These are phyloP conservation scores for Pythium angustatum DNA, from an alignment of 352 stramenopile genomes.

Conservation along the genomic window DNA sequence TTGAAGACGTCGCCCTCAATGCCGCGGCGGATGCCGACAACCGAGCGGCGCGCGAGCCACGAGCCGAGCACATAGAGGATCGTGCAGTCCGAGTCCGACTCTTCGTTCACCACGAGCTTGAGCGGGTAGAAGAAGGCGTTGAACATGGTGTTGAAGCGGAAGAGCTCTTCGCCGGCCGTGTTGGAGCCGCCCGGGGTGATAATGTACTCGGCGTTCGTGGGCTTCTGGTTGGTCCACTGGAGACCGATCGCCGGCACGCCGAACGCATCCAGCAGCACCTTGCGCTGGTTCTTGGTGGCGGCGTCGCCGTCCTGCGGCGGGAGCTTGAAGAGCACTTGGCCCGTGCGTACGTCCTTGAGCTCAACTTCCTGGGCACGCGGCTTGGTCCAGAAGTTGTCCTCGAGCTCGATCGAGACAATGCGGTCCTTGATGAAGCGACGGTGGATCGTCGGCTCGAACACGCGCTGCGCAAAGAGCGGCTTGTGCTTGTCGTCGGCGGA, in stretches of 20 bases:
- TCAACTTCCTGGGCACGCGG: constrained; percentile 9
- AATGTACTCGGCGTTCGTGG: constrained; percentile 13
- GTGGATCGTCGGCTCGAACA: constrained; percentile 24
- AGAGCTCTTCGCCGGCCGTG: constrained; percentile 13
- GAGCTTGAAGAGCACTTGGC: constrained; percentile 23
- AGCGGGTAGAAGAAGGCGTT: constrained; percentile 23
- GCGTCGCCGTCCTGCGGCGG: constrained; percentile 7
- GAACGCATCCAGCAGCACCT: constrained; percentile 22
- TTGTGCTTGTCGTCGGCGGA: constrained; percentile 21
- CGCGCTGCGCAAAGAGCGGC: constrained; percentile 23
- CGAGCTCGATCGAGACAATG: constrained; percentile 18
- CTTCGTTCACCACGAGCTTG: constrained; percentile 15
- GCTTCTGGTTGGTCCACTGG: constrained; percentile 19
- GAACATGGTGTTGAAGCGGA: constrained; percentile 19
- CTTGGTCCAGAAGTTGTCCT: constrained; percentile 27
- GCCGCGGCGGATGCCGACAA: constrained; percentile 21
- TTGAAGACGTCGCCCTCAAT: constrained; percentile 16
- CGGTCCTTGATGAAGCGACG: constrained; percentile 23
- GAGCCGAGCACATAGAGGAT: constrained; percentile 20
- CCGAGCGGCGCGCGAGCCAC: constrained; percentile 20
- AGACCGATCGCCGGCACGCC: constrained; percentile 12
- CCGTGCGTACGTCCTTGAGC: constrained; percentile 15
- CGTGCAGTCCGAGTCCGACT: constrained; percentile 3
- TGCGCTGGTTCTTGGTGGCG: constrained; percentile 12
- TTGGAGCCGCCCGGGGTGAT: constrained; percentile 16